Evolutionary conservation across 805 yeast species (phyloP).

Genomic region (Torulaspora indica): DNA sequence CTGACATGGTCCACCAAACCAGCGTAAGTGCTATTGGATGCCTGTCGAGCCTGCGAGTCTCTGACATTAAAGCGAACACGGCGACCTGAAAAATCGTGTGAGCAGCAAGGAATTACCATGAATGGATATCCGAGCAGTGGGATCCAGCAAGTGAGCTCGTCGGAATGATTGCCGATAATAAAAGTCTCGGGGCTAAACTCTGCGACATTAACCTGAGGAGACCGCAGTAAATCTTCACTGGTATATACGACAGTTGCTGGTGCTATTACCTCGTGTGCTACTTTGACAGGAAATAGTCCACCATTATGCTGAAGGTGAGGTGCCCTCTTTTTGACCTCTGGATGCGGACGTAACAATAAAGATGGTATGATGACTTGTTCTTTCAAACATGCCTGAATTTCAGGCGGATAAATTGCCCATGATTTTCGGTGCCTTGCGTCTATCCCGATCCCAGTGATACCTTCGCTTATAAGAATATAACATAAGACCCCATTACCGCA

Average conservation of each 20-base stretch:
- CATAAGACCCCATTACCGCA: conserved; percentile 93
- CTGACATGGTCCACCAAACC: conserved; percentile 83
- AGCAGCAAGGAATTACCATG: conserved; percentile 92
- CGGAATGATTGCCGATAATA: conserved; percentile 90
- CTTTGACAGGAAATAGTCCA: conserved; percentile 39
- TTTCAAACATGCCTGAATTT: conserved; percentile 51
- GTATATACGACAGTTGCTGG: conserved; percentile 41
- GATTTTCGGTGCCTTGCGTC: conserved; percentile 89
- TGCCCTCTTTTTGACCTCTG: conserved; percentile 48
- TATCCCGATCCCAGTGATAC: conserved; percentile 75
- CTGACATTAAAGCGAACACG: conserved; percentile 59
- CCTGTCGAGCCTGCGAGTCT: conserved; percentile 16
- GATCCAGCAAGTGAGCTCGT: conserved; percentile 92
- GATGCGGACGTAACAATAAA: conserved; percentile 63
- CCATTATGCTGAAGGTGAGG: conserved; percentile 61
- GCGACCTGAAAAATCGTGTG: conserved; percentile 78
- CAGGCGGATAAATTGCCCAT: conserved; percentile 72
- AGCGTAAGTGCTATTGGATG: conserved; percentile 62
- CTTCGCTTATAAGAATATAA: conserved; percentile 69
- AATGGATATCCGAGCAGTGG: conserved; percentile 84
- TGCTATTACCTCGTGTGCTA: conserved; percentile 42
- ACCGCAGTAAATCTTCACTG: conserved; percentile 41
- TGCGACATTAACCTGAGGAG: conserved; percentile 54
- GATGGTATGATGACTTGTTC: conserved; percentile 86
- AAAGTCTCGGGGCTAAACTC: conserved; percentile 70